A percentile compares a stretch with the other conserved stretches of the same genome.
These are phyloP conservation scores for Monocercomonoides exilis DNA, from an alignment of 78 protist species.

Conservation along the genomic window DNA sequence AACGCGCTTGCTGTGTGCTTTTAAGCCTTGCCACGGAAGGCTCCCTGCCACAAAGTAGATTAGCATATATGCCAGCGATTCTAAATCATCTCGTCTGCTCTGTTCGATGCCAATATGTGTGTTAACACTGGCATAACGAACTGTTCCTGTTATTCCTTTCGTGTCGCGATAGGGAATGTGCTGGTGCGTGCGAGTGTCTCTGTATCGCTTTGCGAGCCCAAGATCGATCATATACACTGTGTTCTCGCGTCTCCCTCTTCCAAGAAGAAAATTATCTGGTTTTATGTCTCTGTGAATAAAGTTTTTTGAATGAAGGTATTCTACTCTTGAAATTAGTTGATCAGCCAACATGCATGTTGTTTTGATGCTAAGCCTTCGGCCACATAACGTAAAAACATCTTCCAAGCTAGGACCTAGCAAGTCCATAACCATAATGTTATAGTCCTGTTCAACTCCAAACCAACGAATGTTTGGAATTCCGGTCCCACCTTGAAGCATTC, in stretches of 20 bases:
- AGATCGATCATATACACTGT: no score
- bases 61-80: conserved; percentile 62
- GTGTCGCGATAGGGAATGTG: no score
- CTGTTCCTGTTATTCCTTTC: no score
- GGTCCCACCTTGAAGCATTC: conserved; percentile 24
- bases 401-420: no score
- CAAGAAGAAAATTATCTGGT: conserved; percentile 91
- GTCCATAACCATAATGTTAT: conserved; percentile 30
- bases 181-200: conserved; percentile 77
- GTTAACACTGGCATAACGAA: no score
- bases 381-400: conserved; percentile 88
- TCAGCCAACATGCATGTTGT: conserved; percentile 84
- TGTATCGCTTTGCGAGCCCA: conserved; percentile 81
- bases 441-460: conserved; percentile 26
- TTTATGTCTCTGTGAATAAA: no score
- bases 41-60: conserved; percentile 52
- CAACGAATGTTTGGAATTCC: conserved; percentile 33
- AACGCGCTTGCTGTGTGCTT: conserved; percentile 31
- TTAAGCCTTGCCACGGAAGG: conserved; percentile 76
- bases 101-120: no score
- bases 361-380: conserved; percentile 65
- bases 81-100: conserved; percentile 85
- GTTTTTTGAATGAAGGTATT: conserved; percentile 63
- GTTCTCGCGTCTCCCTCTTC: conserved; percentile 56
- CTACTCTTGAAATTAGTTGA: conserved; percentile 65